Evolutionary conservation across 176 grass and related monocot genomes (phyloP).

Genomic region (Carex parvula): DNA sequence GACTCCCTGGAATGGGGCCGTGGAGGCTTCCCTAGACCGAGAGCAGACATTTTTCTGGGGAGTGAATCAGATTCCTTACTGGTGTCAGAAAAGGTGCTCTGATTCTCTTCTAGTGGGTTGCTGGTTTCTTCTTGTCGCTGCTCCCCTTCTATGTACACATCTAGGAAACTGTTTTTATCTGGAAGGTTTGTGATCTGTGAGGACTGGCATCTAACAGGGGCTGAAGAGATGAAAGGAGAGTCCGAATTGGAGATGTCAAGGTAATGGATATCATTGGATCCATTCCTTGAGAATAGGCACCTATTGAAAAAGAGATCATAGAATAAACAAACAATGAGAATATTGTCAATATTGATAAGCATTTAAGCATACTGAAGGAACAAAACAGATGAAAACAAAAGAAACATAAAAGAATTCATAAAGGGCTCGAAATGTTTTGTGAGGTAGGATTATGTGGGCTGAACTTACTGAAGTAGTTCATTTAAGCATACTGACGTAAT

Average conservation of each 20-base stretch:
- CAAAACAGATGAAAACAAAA: not conserved
- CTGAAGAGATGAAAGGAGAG: conserved; percentile 47
- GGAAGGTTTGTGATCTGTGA: conserved; percentile 33
- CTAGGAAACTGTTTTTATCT: conserved; percentile 50
- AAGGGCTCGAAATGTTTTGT: not conserved
- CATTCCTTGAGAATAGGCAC: conserved; percentile 26
- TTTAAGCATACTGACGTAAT: not conserved
- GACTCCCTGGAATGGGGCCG: conserved; percentile 34
- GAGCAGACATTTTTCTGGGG: conserved; percentile 5
- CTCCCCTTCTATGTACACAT: conserved; percentile 68
- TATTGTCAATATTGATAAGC: not conserved
- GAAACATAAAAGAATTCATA: not conserved
- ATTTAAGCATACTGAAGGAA: not conserved
- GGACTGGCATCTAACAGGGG: conserved; percentile 40
- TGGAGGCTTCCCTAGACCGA: conserved; percentile 56
- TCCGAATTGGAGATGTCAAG: conserved; percentile 45
- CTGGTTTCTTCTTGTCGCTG: conserved; percentile 29
- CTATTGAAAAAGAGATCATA: conserved; percentile 26
- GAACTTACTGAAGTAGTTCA: too few relatives aligned
- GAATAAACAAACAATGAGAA: not conserved
- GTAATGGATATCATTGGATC: conserved; percentile 20
- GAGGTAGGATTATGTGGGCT: too few relatives aligned
- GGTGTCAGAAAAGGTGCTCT: conserved; percentile 27
- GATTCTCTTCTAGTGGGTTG: conserved; percentile 30
- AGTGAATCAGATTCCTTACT: conserved; percentile 5